Base-by-base conservation (phyloP, 352 stramenopile genomes). In the Phytopythium kandeliae region DNA sequence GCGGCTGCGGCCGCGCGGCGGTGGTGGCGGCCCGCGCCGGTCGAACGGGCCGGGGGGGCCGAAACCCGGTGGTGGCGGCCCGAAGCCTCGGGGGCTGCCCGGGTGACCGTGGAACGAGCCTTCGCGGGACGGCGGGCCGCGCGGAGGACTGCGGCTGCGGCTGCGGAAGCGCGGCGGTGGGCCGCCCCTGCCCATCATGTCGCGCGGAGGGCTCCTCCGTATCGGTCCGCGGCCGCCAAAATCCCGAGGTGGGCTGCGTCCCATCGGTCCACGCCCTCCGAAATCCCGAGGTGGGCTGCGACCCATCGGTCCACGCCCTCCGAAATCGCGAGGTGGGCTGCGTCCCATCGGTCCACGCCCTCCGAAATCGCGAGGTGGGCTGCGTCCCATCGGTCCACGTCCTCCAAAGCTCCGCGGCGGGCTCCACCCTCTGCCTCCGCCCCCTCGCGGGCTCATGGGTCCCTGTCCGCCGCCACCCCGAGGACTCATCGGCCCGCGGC, bases 41-140 rank as follows among this genome's bases (percentile, higher is more conserved):
- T 59, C 60, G 45, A 60, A 67, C 55, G 38, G 66, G 31, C 66
- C 57, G 31, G 56, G 57, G 3, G 51, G 62, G 3, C 35, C 44
- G 2, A n/a, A n/a, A n/a, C n/a, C n/a, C n/a, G n/a, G n/a, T n/a
- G n/a, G 71, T 31, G 57, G 56, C 24, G 67, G 69, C 16, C 63
- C 42, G 28, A 47, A 58, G 21, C 41, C 47, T 3, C 25, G 25
- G 0, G 52, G 47, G 33, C 38, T 75, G 17, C 44, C 22, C 35
- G 56, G 58, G 10, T 30, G 44, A 3, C 34, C 31, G 16, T 17
- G 31, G 37, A 48, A 48, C 19, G 38, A 22, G 28, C 28, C 44
- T 4, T 40, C 44, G 1, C 35, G 48, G 34, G 48, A 28, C 3
- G 48, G 34, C 16, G 24, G 35, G n/a, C 48, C 54, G 36, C 26